These are phyloP conservation scores for Skeletonema potamos DNA, from an alignment of 108 stramenopile species.

Conservation along the genomic window DNA sequence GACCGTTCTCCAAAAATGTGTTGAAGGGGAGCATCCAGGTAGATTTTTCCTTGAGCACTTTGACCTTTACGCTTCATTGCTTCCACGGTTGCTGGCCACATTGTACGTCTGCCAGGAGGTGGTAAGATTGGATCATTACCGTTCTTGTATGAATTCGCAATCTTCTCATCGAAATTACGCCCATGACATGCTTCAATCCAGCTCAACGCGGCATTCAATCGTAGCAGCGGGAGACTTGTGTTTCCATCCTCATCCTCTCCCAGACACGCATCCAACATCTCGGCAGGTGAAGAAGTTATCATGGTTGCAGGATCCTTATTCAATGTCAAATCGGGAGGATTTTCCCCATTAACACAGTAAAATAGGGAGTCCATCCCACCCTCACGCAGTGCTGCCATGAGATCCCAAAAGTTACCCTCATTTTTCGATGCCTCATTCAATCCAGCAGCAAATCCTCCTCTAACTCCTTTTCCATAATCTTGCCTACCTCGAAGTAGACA, in stretches of 20 bases:
- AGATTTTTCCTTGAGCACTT: constrained; percentile 4
- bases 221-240: constrained; percentile 32
- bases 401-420: constrained; percentile 72
- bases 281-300: constrained; percentile 38
- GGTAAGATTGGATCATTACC: constrained; percentile 28
- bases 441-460: neutral
- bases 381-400: constrained; percentile 50
- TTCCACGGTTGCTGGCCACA: constrained; percentile 41
- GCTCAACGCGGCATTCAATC: constrained; percentile 48
- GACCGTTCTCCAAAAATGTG: constrained; percentile 4
- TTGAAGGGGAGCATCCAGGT: constrained; percentile 51
- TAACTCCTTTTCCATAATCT: neutral
- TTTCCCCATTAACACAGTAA: constrained; percentile 40
- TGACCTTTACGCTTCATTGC: constrained; percentile 18
- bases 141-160: constrained; percentile 16
- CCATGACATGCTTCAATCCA: constrained; percentile 69
- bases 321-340: constrained; percentile 26
- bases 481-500: constrained; percentile 12
- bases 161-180: constrained; percentile 27
- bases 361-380: constrained; percentile 53
- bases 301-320: constrained; percentile 40
- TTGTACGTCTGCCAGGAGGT: constrained; percentile 29
- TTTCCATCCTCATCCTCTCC: neutral
- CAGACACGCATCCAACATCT: constrained; percentile 44
- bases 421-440: constrained; percentile 13